These are phyloP conservation scores for Didymella pinodella DNA, from an alignment of 2,329 filamentous ascomycete genomes.

Conservation along the genomic window DNA sequence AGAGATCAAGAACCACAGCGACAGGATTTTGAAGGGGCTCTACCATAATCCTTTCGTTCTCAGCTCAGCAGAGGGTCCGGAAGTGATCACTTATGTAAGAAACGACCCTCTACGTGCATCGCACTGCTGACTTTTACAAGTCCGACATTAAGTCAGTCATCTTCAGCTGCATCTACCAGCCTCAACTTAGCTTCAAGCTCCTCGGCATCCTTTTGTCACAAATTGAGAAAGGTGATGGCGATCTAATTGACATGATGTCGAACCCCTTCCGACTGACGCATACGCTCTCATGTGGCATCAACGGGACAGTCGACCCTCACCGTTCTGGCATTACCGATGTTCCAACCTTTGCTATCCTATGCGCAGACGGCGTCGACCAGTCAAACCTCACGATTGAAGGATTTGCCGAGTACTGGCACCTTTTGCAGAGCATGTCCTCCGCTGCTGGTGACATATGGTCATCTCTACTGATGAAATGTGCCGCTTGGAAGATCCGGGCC, in stretches of 20 bases:
- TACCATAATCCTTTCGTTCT: conserved; percentile 54
- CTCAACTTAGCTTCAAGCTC: conserved; percentile 43
- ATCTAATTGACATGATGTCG: conserved; percentile 27
- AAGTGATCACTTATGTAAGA: conserved; percentile 49
- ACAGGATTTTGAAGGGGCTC: conserved; percentile 47
- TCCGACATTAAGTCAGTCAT: conserved; percentile 50
- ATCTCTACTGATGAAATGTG: conserved; percentile 49
- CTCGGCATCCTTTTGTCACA: conserved; percentile 48
- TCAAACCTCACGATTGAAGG: conserved; percentile 30
- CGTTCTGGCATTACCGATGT: conserved; percentile 13
- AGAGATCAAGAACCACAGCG: conserved; percentile 47
- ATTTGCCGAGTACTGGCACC: conserved; percentile 48
- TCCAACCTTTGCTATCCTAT: conserved; percentile 46
- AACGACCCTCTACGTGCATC: background rate
- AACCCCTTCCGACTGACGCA: conserved; percentile 30
- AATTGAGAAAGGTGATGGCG: conserved; percentile 42
- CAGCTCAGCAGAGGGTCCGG: conserved; percentile 34
- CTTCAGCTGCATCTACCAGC: conserved; percentile 50
- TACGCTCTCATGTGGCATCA: conserved; percentile 39
- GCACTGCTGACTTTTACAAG: background rate
- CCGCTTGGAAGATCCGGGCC: conserved; percentile 50
- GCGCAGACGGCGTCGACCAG: conserved; percentile 52
- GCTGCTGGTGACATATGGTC: conserved; percentile 52
- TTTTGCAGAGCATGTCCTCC: conserved; percentile 45
- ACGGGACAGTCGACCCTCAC: conserved; percentile 23